These are phyloP conservation scores for Spizellomyces punctatus DNA, from an alignment of 192 early-diverging fungal species.

Conservation along the genomic window DNA sequence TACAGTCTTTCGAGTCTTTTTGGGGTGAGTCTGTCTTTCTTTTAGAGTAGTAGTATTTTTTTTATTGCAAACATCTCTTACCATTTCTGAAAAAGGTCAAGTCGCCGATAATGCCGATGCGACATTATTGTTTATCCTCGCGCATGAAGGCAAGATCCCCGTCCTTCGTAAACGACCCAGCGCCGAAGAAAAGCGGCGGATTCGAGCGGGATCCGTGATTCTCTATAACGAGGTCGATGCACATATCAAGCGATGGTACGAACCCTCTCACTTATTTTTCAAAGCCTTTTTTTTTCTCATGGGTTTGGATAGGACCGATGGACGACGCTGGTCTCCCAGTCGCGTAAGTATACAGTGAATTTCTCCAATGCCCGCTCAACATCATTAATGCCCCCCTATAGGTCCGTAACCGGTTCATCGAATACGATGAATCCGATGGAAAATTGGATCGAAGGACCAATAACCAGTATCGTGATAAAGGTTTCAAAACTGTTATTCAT, in stretches of 20 bases:
- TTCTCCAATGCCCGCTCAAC: too few relatives aligned
- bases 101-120: not conserved
- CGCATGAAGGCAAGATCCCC: not conserved
- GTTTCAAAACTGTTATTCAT: not conserved
- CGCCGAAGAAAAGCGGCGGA: not conserved
- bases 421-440: not conserved
- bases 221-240: not conserved
- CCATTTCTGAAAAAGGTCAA: too few relatives aligned
- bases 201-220: conserved; percentile 1
- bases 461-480: not conserved
- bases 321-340: not conserved
- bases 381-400: not conserved
- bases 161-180: not conserved
- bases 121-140: not conserved
- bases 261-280: too few relatives aligned
- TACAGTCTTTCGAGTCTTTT: not conserved
- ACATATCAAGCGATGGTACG: conserved; percentile 1
- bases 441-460: not conserved
- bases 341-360: not conserved
- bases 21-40: not conserved
- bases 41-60: too few relatives aligned
- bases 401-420: not conserved
- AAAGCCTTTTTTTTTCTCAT: too few relatives aligned
- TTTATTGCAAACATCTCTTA: too few relatives aligned
- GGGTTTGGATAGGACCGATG: not conserved